Evolutionary conservation across 768 basidiomycete species (phyloP), one percentile per base, ranked within the genome.

Genomic region (Asterophora parasitica): DNA sequence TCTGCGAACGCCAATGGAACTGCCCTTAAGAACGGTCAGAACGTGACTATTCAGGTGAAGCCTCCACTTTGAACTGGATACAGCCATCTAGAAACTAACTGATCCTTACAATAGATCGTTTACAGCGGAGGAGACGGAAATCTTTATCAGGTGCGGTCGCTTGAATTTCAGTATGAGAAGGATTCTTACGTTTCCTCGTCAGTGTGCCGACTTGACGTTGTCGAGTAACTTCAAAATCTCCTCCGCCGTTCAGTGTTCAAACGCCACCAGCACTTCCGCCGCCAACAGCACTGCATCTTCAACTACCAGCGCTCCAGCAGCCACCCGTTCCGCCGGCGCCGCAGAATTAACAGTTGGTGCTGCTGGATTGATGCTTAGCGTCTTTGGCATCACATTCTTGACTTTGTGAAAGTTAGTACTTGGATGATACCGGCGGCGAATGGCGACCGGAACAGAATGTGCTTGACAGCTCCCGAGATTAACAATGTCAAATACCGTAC

Each of bases 141-240:
- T 23, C 73, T 93, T 7, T 90, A 74, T 66, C 87, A 91, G 73
- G 86, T 78, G 57, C 3, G 19, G n/a, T 2, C 23, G 15, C 35
- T 65, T 59, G 26, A 32, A 51, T 6, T 39, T 37, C 43, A 32
- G 52, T 48, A 38, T 42, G 35, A 17, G 4, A 23, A 23, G 3
- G 23, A 23, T 27, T 33, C 27, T 28, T 46, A 43, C 12, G 41
- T 12, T 39, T 16, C 3, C 8, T 42, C 43, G 41, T 10, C 58
- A 92, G 85, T 93, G 90, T 60, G 76, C 91, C 31, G 92, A 93
- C 65, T 63, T 93, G 56, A 82, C 83, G 15, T 68, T 94, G 27
- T 75, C 81, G 34, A 74, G 68, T 15, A 74, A 62, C 57, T 71
- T 71, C 52, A 74, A 69, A 13, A 66, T 80, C 27, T 73, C 81